phyloP scores from a whole-genome alignment of 169 alveolate species.

The Cryptosporidium ryanae region DNA sequence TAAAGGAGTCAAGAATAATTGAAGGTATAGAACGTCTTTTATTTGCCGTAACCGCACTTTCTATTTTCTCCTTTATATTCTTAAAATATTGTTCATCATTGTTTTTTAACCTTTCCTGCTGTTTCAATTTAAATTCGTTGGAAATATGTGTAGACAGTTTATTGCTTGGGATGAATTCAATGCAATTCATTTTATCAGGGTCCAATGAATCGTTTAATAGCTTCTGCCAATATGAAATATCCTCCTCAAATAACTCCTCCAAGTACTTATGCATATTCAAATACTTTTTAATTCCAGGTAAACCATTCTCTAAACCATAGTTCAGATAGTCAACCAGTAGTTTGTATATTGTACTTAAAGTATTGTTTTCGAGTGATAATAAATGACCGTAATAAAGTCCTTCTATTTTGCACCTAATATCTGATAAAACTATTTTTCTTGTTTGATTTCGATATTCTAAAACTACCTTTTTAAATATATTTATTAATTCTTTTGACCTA shows the following conservation, averaged over 20 bases:
- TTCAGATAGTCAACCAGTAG: constrained; percentile 25
- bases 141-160: constrained; percentile 7
- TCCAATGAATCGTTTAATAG: constrained; percentile 17
- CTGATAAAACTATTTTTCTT: constrained; percentile 36
- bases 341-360: constrained; percentile 4
- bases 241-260: constrained; percentile 19
- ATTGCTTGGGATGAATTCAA: constrained; percentile 51
- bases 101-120: neutral
- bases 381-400: constrained; percentile 48
- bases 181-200: constrained; percentile 16
- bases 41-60: constrained; percentile 14
- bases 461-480: neutral
- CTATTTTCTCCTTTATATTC: neutral
- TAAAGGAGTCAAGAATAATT: constrained; percentile 1
- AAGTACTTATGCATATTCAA: constrained; percentile 23
- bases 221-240: constrained; percentile 21
- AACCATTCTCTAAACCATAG: neutral
- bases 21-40: constrained; percentile 7
- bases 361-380: constrained; percentile 48
- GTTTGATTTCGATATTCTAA: constrained; percentile 26
- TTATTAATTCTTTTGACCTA: constrained; percentile 1
- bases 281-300: neutral
- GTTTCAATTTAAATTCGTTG: constrained; percentile 7
- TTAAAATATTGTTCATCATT: constrained; percentile 11
- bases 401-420: constrained; percentile 55